These are phyloP conservation scores for Podaxis sp. DNA, from an alignment of 768 basidiomycete genomes.

Conservation along the genomic window DNA sequence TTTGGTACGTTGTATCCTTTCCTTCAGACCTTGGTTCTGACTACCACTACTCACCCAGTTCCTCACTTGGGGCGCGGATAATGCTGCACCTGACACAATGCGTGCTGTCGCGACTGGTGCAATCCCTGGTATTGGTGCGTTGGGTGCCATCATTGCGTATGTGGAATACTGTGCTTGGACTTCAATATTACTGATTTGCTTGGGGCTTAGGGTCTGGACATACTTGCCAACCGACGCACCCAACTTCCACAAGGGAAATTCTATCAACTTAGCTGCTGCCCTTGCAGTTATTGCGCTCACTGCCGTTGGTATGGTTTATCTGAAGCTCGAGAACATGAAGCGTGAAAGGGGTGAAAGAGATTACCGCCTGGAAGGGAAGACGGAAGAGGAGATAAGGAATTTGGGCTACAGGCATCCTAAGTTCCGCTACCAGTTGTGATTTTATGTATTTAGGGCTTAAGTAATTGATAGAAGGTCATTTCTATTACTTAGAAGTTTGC, in stretches of 20 bases:
- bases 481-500: neutral
- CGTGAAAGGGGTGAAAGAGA: constrained; percentile 42
- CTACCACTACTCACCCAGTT: constrained; percentile 20
- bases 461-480: neutral
- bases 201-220: constrained; percentile 39
- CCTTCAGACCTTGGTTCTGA: neutral
- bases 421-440: constrained; percentile 40
- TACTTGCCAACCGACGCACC: constrained; percentile 45
- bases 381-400: constrained; percentile 32
- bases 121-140: constrained; percentile 43
- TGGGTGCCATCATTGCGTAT: constrained; percentile 45
- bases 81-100: constrained; percentile 48
- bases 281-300: constrained; percentile 29
- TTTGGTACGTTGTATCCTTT: constrained; percentile 18
- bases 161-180: constrained; percentile 8
- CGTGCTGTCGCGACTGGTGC: constrained; percentile 42
- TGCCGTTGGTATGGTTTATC: constrained; percentile 28
- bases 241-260: constrained; percentile 46
- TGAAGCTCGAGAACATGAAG: constrained; percentile 41
- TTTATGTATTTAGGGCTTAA: neutral
- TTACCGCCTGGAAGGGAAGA: constrained; percentile 37
- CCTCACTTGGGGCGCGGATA: constrained; percentile 47
- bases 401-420: constrained; percentile 45
- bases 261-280: constrained; percentile 39
- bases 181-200: neutral